Evolutionary conservation across 345 rosid species (phyloP), one percentile per base, ranked within the genome.

Genomic region (Erodium maritimum): DNA sequence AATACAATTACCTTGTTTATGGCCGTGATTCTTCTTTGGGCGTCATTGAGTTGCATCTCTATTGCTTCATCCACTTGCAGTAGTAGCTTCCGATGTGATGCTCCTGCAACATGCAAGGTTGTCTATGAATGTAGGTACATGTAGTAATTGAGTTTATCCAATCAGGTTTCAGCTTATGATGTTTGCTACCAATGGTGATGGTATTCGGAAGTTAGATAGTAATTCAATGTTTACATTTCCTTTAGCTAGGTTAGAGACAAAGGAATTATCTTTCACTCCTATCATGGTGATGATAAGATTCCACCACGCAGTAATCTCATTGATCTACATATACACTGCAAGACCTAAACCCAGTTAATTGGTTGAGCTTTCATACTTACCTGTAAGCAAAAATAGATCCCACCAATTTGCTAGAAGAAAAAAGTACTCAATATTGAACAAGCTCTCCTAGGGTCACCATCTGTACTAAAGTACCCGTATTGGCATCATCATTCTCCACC

Each of bases 11-110:
- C 99, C 95, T 87, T 68, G 45, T 82, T 74, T 60, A 87, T 84
- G 8, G 80, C 73, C 23, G 69, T 55, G 50, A 87, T 76, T 72
- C 84, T 81, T 59, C 77, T 82, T 48, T 77, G 73, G 52, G 96
- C 96, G 60, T 78, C 75, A 24, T 62, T 75, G 61, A 94, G 77
- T 60, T 78, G 79, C 57, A 65, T 75, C 73, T 77, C 71, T 16
- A 82, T 74, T 21, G 79, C 75, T 76, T 84, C 86, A 80, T 87
- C 91, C 56, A 65, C 81, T 51, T 90, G 74, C 60, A 70, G 58
- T 20, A 87, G 63, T 64, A 87, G 85, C 70, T 81, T 90, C 66
- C 77, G 81, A 73, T 87, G 87, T 19, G 86, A 71, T 25, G 79
- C 74, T 76, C 73, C 99, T 94, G 91, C 50, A 21, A 57, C 54